phyloP scores from a whole-genome alignment of 2,329 filamentous ascomycete species.

The Thielaviopsis euricoi region DNA sequence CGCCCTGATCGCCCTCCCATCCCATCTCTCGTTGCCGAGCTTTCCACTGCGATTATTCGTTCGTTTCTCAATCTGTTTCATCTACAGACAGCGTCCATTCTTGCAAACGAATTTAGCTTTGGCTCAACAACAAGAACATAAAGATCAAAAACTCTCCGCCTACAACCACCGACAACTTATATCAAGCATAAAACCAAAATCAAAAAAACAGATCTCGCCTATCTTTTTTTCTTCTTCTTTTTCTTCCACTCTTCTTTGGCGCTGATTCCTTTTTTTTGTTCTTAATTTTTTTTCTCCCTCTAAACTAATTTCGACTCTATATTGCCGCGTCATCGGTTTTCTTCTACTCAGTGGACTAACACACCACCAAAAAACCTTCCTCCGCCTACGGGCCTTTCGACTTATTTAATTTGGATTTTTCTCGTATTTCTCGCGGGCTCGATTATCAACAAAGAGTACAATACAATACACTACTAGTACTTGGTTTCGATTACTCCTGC shows the following conservation, averaged over 20 bases:
- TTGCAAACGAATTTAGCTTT: not conserved
- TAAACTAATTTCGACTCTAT: not conserved
- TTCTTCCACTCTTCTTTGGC: not conserved
- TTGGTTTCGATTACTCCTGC: too few species aligned
- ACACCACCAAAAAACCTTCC: not conserved
- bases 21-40: not conserved
- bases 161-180: too few species aligned
- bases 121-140: too few species aligned
- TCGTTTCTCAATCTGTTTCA: not conserved
- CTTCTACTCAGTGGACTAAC: too few species aligned
- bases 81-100: not conserved
- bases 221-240: too few species aligned
- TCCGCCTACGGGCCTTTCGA: not conserved
- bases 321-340: not conserved
- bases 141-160: not conserved
- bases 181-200: too few species aligned
- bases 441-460: not conserved
- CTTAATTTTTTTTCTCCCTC: constrained; percentile 6
- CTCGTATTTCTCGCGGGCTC: not conserved
- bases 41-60: not conserved
- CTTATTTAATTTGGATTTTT: not conserved
- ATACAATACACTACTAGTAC: not conserved
- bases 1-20: not conserved
- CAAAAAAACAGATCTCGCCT: too few species aligned
- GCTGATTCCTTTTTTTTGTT: constrained; percentile 5